A percentile compares a stretch with the other conserved stretches of the same genome.
Evolutionary conservation across 805 yeast species (phyloP).

Genomic region (Pichia deserticola): DNA sequence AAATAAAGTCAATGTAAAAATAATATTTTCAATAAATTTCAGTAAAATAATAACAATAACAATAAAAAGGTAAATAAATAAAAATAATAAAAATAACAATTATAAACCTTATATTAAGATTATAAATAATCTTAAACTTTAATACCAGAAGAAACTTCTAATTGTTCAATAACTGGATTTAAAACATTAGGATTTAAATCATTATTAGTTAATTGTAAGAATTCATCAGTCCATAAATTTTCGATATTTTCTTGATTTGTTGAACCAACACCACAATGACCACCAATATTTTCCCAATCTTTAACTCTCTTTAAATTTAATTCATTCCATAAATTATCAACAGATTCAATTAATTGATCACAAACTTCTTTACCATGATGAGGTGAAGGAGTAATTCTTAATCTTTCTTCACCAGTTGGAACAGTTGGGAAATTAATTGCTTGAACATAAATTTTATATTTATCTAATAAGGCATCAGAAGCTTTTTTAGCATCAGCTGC

Average conservation of each 20-base stretch:
- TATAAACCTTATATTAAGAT: not conserved
- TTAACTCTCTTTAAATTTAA: slow-evolving; percentile 64
- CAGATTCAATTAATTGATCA: slow-evolving; percentile 67
- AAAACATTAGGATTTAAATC: slow-evolving; percentile 62
- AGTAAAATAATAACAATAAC: too few species aligned
- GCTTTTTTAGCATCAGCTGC: slow-evolving; percentile 90
- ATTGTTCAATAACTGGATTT: slow-evolving; percentile 53
- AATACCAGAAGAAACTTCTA: slow-evolving; percentile 69
- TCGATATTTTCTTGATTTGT: slow-evolving; percentile 33
- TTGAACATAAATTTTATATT: slow-evolving; percentile 88
- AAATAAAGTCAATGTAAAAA: too few species aligned
- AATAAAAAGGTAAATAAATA: too few species aligned
- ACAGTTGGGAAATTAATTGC: slow-evolving; percentile 99
- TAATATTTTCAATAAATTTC: too few species aligned
- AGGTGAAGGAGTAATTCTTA: slow-evolving; percentile 98
- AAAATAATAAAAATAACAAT: not conserved
- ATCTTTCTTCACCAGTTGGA: slow-evolving; percentile 89
- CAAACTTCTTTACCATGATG: slow-evolving; percentile 79
- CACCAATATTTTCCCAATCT: slow-evolving; percentile 77
- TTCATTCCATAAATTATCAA: slow-evolving; percentile 73
- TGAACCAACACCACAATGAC: slow-evolving; percentile 86
- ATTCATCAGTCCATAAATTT: slow-evolving; percentile 85
- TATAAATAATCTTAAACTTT: not conserved
- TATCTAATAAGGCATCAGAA: slow-evolving; percentile 77
- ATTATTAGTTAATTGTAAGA: slow-evolving; percentile 53